These are phyloP conservation scores for Saposhnikovia divaricata DNA, from an alignment of 129 eudicot genomes.

Conservation along the genomic window DNA sequence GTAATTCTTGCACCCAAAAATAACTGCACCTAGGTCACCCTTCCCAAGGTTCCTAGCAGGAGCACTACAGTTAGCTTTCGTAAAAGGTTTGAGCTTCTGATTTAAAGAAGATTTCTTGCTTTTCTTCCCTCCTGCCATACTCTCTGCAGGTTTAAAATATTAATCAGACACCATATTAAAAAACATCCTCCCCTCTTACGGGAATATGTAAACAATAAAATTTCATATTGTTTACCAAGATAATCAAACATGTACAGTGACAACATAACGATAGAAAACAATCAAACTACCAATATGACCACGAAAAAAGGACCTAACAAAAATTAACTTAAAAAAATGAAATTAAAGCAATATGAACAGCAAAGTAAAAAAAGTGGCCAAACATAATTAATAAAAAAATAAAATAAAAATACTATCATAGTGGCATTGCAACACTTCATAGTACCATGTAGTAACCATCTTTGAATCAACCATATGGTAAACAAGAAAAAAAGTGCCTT, in stretches of 20 bases:
- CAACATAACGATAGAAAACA: not conserved
- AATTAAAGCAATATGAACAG: not conserved
- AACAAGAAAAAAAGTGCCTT: not conserved
- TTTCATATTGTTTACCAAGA: not conserved
- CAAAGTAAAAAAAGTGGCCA: not conserved
- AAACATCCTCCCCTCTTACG: not conserved
- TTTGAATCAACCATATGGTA: not conserved
- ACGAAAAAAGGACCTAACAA: not conserved
- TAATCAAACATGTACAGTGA: not conserved
- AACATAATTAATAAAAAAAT: not conserved
- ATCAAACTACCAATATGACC: not conserved
- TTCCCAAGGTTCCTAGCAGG: constrained; percentile 55
- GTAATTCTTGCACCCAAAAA: constrained; percentile 61
- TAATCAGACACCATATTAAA: not conserved
- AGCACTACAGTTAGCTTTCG: constrained; percentile 20
- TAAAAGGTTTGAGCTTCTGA: not conserved
- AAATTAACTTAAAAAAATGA: not conserved
- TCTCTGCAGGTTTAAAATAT: not conserved
- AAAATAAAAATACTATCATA: too few species aligned
- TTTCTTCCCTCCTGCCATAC: not conserved
- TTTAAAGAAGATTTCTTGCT: not conserved
- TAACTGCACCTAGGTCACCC: constrained; percentile 52
- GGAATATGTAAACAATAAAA: not conserved
- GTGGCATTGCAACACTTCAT: not conserved
- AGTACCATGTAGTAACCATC: not conserved